Base-by-base conservation (phyloP, 177 flowering plant species). In the Tripterygium wilfordii region DNA sequence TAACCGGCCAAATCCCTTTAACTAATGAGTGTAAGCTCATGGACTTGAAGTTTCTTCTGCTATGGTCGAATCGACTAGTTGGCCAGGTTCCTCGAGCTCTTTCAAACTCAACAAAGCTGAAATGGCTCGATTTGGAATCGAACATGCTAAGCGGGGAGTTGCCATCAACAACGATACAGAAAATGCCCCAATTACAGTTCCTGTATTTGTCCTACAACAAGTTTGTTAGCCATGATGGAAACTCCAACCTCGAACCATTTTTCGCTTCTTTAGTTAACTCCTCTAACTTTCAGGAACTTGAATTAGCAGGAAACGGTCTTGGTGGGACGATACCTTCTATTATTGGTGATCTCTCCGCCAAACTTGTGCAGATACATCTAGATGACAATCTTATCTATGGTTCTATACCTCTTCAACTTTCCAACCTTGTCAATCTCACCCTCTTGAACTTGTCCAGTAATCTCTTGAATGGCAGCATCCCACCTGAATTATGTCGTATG, bases 101-200 rank as follows among this genome's bases (percentile, higher is more conserved):
- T 39, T 61, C 88, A 0, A 82, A 87, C 40, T 80, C 96, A 1
- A 30, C 95, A 1, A 81, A 72, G 27, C 85, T 90, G 14, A 28
- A 73, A 72, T 87, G 96, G 98, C 68, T 90, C 14, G 98, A 90
- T 51, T 42, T 90, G 45, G 96, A 71, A 36, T 80, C 82, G 1
- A 90, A 90, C 39, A 62, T 36, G 24, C 60, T 90, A 1, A 67
- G 36, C 2, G 96, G 98, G 23, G 88, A 79, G 33, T 44, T 87
- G 33, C 95, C 95, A 1, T 58, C 76, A 0, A 54, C 67, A 14
- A 63, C 81, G 17, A 51, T 87, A 18, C 37, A 50, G 8, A 69
- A 73, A 53, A 68, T 76, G 79, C 77, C 87, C 8, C 42, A 32
- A 15, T 51, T 90, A 33, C 78, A 85, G 62, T 68, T 60, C 45